These are phyloP conservation scores for Didymella pomorum DNA, from an alignment of 2,329 filamentous ascomycete species.

Conservation along the genomic window DNA sequence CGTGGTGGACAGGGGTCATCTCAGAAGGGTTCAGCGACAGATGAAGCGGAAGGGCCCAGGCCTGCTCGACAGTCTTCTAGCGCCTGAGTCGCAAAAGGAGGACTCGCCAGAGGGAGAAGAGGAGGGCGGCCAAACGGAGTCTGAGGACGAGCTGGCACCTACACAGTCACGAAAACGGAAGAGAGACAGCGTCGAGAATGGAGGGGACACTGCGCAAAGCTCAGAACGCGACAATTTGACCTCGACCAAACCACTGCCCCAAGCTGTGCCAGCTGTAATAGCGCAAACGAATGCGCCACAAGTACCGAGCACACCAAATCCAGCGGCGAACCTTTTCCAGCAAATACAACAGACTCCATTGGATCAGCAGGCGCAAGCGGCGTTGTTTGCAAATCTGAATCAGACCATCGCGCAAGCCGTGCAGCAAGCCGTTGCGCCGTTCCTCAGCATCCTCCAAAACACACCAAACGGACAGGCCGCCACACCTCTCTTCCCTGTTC, in stretches of 20 bases:
- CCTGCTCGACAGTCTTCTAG: constrained; percentile 35
- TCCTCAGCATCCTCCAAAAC: constrained; percentile 27
- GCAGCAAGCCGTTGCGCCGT: constrained; percentile 35
- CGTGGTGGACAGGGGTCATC: constrained; percentile 89
- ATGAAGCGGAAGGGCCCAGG: constrained; percentile 31
- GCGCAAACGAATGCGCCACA: constrained; percentile 11
- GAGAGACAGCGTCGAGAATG: constrained; percentile 1
- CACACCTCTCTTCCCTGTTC: constrained; percentile 8
- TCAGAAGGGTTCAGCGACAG: constrained; percentile 63
- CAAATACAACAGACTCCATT: constrained; percentile 43
- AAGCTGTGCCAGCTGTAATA: constrained; percentile 2
- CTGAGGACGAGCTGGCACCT: constrained; percentile 44
- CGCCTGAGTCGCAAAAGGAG: constrained; percentile 46
- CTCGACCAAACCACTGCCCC: background rate
- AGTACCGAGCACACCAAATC: constrained; percentile 25
- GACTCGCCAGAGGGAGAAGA: constrained; percentile 44
- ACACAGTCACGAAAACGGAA: constrained; percentile 25
- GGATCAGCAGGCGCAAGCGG: constrained; percentile 38
- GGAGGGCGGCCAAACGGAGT: constrained; percentile 15
- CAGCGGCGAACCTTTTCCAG: constrained; percentile 32
- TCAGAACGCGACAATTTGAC: background rate
- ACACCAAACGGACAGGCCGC: constrained; percentile 18
- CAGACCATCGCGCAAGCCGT: constrained; percentile 38
- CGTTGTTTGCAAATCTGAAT: constrained; percentile 34
- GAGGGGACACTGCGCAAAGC: constrained; percentile 1